Evolutionary conservation across 2,329 filamentous ascomycete genomes (phyloP).

Genomic region (Phaeosphaeriaceae sp.): DNA sequence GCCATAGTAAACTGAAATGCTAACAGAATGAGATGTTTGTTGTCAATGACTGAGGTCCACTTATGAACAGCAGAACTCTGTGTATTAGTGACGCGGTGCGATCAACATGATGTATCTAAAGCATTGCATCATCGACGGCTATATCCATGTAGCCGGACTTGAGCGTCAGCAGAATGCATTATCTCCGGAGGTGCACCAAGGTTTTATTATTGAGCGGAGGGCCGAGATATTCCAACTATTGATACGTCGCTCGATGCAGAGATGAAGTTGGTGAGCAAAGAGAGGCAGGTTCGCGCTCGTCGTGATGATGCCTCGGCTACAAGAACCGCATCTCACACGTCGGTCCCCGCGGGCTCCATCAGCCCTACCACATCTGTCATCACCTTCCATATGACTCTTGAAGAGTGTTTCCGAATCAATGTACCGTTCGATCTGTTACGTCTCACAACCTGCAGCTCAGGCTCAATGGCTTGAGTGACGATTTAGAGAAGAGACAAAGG

Average conservation of each 20-base stretch:
- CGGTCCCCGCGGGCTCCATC: not conserved
- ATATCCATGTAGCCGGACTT: not conserved
- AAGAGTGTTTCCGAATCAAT: not conserved
- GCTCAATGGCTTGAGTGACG: not conserved
- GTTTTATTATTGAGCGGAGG: too few relatives aligned
- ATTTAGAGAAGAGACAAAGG: not conserved
- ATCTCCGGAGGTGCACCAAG: not conserved
- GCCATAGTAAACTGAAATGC: conserved; percentile 21
- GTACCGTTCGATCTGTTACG: not conserved
- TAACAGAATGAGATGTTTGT: not conserved
- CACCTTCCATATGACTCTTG: not conserved
- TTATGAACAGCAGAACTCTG: not conserved
- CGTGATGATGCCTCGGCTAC: not conserved
- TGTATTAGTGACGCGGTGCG: not conserved
- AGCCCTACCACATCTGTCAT: not conserved
- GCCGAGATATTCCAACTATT: too few relatives aligned
- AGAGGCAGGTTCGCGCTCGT: not conserved
- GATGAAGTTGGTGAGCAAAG: not conserved
- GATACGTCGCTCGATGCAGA: too few relatives aligned
- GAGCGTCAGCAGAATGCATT: not conserved
- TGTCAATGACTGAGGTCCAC: not conserved
- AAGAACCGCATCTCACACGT: not conserved
- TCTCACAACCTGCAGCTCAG: not conserved
- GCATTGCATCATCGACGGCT: conserved; percentile 2
- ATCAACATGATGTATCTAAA: conserved; percentile 2